Conservation (phyloP, 257 asterid species). For the Fraxinus pennsylvanica region DNA sequence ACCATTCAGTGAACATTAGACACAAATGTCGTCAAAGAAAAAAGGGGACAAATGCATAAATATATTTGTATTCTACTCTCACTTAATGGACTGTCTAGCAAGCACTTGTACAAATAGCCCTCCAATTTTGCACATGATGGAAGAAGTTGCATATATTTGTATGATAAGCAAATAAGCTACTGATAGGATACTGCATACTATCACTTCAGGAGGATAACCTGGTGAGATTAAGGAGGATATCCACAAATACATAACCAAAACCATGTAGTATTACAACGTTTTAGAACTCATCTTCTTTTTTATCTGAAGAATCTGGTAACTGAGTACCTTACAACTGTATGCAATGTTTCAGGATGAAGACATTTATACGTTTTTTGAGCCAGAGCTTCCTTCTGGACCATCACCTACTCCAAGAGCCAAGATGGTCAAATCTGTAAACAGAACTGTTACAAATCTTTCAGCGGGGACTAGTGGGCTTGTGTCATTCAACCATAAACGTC, state of each 20-base stretch:
- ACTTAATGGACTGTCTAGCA: no score
- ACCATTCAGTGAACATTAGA: neutral
- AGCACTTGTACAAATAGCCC: no score
- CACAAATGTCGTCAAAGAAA: neutral
- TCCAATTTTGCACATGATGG: no score
- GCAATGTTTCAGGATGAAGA: constrained; percentile 66
- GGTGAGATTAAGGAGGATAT: neutral
- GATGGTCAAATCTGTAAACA: constrained; percentile 42
- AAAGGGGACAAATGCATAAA: neutral
- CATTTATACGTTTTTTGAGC: constrained; percentile 82
- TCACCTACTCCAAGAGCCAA: constrained; percentile 52
- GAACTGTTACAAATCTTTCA: constrained; percentile 36
- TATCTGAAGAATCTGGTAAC: neutral
- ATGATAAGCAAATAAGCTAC: neutral
- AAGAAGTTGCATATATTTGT: neutral
- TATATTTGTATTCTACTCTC: neutral
- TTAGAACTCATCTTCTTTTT: neutral
- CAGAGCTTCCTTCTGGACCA: constrained; percentile 67
- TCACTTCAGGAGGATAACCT: neutral
- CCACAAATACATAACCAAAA: neutral
- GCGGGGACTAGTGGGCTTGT: constrained; percentile 38
- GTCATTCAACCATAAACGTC: constrained; percentile 40
- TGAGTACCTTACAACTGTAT: neutral
- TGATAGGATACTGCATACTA: neutral
- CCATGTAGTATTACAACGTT: neutral